Evolutionary conservation across 306 rosid species (phyloP), one percentile per base, ranked within the genome.

Genomic region (Ziziphus jujuba): DNA sequence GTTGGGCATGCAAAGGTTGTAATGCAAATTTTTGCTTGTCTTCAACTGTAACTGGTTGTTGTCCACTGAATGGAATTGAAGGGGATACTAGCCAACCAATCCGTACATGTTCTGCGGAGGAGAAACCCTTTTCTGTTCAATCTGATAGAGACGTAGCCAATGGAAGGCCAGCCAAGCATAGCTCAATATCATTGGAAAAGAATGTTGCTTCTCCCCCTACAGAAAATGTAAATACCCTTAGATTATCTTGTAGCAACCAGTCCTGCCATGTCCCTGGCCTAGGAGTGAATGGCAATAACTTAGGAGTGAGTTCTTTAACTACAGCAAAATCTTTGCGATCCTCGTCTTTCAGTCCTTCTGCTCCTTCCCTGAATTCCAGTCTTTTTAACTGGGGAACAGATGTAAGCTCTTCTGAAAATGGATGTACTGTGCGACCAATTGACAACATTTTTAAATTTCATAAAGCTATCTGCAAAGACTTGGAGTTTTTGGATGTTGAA

Each of bases 1-100:
- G 98, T 61, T 91, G 98, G 98, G 90, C 96, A 70, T 91, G 98
- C 89, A 87, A 87, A 82, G 98, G 77, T 56, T 71, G 2, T 55
- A 45, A 95, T 35, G 84, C 82, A 50, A 91, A 87, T 52, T 71
- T 84, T 47, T 92, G 95, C 55, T 73, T 77, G 64, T 89, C 96
- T 75, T 75, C 88, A 73, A 83, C 81, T 78, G 86, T 69, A 52
- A 77, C 68, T 55, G 87, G 88, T 52, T 88, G 87, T 75, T 83
- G 93, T 69, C 67, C 80, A 50, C 66, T 67, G 57, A 89, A 80
- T 58, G 81, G 80, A 49, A 70, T 28, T 10, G 87, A 88, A 79
- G 89, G 83, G 79, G 75, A 83, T 71, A 24, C 67, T 63, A 65
- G 51, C 34, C 77, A 59, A 51, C 44, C 87, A 47, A 65, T 78